Percentiles rank a stretch among this genome's conserved stretches.
Evolutionary conservation across 1,284 basidiomycete genomes (phyloP).

Genomic region (Baeospora myosura): DNA sequence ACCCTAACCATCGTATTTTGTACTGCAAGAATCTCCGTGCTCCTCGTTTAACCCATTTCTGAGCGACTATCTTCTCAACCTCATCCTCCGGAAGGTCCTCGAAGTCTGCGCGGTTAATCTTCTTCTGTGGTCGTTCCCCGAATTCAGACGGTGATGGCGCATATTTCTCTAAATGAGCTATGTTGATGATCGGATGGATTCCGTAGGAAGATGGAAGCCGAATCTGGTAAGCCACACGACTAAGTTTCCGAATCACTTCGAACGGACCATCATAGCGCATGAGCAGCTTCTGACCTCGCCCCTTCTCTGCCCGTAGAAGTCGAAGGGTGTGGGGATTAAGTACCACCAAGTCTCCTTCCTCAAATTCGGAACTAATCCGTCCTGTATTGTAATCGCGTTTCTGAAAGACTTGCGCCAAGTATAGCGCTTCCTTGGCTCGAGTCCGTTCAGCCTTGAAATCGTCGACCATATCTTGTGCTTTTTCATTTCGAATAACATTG

Average conservation of each 20-base stretch:
- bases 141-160: neutral
- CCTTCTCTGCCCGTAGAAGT: constrained; percentile 9
- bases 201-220: neutral
- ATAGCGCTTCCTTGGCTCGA: constrained; percentile 16
- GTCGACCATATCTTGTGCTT: constrained; percentile 14
- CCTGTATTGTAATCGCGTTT: constrained; percentile 16
- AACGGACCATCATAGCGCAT: constrained; percentile 5
- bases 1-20: too few relatives aligned
- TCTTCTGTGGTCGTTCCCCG: neutral
- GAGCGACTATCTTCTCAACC: too few relatives aligned
- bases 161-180: constrained; percentile 1
- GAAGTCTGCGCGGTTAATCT: constrained; percentile 7
- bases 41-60: too few relatives aligned
- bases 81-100: constrained; percentile 4
- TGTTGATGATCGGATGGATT: constrained; percentile 1
- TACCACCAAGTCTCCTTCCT: constrained; percentile 18
- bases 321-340: constrained; percentile 18
- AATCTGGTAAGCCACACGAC: neutral
- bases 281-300: neutral
- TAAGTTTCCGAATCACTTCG: neutral
- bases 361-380: constrained; percentile 12
- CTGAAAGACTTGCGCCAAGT: constrained; percentile 16
- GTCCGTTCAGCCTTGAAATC: constrained; percentile 12
- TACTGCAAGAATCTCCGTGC: too few relatives aligned
- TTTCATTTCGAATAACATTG: constrained; percentile 8